Evolutionary conservation across 2,329 filamentous ascomycete species (phyloP), one percentile per base, ranked within the genome.

Genomic region (Clonostachys sp.): DNA sequence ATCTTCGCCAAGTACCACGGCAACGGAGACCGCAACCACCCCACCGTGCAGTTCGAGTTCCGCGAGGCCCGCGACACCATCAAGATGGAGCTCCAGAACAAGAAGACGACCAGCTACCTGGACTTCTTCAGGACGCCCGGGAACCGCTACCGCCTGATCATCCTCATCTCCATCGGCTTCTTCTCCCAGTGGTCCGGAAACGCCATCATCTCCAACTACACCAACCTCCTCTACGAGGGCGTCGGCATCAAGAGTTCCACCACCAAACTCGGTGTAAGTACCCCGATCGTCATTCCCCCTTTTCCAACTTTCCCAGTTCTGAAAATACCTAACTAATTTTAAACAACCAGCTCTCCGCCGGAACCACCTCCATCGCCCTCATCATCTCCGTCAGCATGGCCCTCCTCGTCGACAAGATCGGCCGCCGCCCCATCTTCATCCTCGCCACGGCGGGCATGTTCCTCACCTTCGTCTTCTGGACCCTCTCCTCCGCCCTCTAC

Each of bases 161-260:
- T 86, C 44, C 68, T 84, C 16, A 61, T 83, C 34, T 81, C 78
- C 0, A 71, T 86, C n/a, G 82, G 80, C 49, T 63, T 84, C 49
- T 82, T 84, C 53, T 83, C 79, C 0, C 81, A 86, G 61, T 86
- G 81, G 66, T 78, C 74, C 43, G 82, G 83, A 35, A 86, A 85
- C 55, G 81, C 77, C 10, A 65, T 86, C 5, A 79, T 86, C 53
- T 78, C 73, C 44, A 84, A 85, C 60, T 86, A 86, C 57, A 77
- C 81, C 48, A 78, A 79, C 42, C 68, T 72, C 41, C 72, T 85
- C 49, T 82, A 83, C 62, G 63, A 71, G 20, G 73, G 73, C 34
- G 78, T 78, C 47, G 80, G 80, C 33, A 81, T 84, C 55, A 74
- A 55, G 0, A 64, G 71, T 41, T 66, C 75, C 53, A 71, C 72